Percentiles rank a stretch among this genome's conserved stretches.
Conservation (phyloP, 192 early-diverging fungal species). For the Glomus cerebriforme region DNA sequence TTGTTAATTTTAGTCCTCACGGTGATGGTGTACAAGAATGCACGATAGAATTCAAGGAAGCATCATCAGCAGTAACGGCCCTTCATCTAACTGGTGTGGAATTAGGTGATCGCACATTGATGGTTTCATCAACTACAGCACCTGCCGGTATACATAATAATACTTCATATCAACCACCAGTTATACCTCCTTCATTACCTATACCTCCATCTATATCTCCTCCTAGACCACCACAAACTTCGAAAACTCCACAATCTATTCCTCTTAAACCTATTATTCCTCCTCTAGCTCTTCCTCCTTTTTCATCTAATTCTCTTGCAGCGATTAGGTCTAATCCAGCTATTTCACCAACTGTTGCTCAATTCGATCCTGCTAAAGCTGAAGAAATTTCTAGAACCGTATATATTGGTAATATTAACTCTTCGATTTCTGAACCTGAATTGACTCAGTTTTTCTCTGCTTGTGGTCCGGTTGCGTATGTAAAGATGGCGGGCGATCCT, state of each 20-base stretch:
- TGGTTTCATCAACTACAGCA: slow-evolving; percentile 45
- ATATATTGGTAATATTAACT: slow-evolving; percentile 73
- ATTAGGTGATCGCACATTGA: slow-evolving; percentile 64
- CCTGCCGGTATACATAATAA: slow-evolving; percentile 26
- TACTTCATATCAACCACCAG: slow-evolving; percentile 19
- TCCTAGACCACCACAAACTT: slow-evolving; percentile 22
- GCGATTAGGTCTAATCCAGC: slow-evolving; percentile 47
- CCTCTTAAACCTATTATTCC: slow-evolving; percentile 38
- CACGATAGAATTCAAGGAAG: slow-evolving; percentile 58
- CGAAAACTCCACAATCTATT: slow-evolving; percentile 29
- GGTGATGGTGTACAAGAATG: slow-evolving; percentile 55
- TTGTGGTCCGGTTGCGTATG: slow-evolving; percentile 67
- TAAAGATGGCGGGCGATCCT: slow-evolving; percentile 78
- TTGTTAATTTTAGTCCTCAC: slow-evolving; percentile 33
- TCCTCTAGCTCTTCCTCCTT: slow-evolving; percentile 46
- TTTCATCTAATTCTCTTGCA: slow-evolving; percentile 39
- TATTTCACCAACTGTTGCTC: slow-evolving; percentile 54
- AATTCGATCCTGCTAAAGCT: slow-evolving; percentile 65
- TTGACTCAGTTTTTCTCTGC: slow-evolving; percentile 61
- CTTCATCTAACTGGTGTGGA: slow-evolving; percentile 67
- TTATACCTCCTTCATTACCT: background rate
- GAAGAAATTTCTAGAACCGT: slow-evolving; percentile 79
- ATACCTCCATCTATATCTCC: slow-evolving; percentile 18
- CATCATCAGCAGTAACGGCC: slow-evolving; percentile 51
- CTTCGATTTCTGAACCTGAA: slow-evolving; percentile 56